phyloP scores from a whole-genome alignment of 2,329 filamentous ascomycete species.

The Botrytis medusae region DNA sequence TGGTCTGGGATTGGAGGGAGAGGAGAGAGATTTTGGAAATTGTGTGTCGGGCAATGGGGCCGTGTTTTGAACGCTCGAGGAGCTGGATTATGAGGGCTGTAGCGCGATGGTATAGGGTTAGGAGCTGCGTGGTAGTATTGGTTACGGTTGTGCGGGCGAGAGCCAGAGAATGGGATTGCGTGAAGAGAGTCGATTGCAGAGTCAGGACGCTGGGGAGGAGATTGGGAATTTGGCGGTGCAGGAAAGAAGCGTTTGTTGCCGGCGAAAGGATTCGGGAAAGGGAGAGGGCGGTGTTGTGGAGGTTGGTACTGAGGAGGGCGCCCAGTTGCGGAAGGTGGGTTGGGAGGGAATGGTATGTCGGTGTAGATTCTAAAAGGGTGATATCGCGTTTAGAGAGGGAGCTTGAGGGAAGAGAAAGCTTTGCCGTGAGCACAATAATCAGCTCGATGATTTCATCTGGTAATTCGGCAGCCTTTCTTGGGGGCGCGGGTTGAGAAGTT shows the following conservation, averaged over 20 bases:
- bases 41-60: slow-evolving; percentile 32
- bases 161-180: not conserved
- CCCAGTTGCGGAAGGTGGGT: slow-evolving; percentile 50
- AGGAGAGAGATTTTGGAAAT: slow-evolving; percentile 30
- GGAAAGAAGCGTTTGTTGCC: slow-evolving; percentile 49
- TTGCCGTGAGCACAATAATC: slow-evolving; percentile 54
- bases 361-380: slow-evolving; percentile 49
- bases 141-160: not conserved
- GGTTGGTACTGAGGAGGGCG: slow-evolving; percentile 49
- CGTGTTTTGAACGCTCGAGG: slow-evolving; percentile 38
- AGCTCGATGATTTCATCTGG: slow-evolving; percentile 53
- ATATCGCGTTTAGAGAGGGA: slow-evolving; percentile 42
- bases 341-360: slow-evolving; percentile 51
- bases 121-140: slow-evolving; percentile 30
- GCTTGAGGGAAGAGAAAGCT: slow-evolving; percentile 38
- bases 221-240: slow-evolving; percentile 57
- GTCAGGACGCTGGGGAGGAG: slow-evolving; percentile 46
- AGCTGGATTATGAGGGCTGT: slow-evolving; percentile 32
- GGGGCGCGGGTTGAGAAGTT: slow-evolving; percentile 20
- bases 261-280: slow-evolving; percentile 51
- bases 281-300: slow-evolving; percentile 51
- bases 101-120: slow-evolving; percentile 33
- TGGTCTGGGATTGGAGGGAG: slow-evolving; percentile 25
- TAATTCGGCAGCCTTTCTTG: slow-evolving; percentile 30
- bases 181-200: slow-evolving; percentile 36